A percentile compares a stretch with the other conserved stretches of the same genome.
These are phyloP conservation scores for Orbilia quercus DNA, from an alignment of 2,329 filamentous ascomycete species.

Conservation along the genomic window DNA sequence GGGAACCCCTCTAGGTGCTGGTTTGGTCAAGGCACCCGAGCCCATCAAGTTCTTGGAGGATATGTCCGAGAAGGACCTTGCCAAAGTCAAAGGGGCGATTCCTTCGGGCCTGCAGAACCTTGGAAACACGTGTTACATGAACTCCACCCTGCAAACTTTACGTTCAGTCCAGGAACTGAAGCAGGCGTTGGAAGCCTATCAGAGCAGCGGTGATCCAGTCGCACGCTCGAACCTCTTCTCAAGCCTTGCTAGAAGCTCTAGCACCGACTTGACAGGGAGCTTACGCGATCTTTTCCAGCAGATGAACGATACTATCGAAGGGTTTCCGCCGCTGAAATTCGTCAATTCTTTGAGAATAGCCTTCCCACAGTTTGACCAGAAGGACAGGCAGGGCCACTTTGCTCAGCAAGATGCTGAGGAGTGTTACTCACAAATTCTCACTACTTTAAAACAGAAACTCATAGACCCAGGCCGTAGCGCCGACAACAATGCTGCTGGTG, in stretches of 20 bases:
- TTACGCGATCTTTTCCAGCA: conserved; percentile 85
- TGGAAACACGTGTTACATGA: conserved; percentile 98
- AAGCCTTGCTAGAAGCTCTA: conserved; percentile 58
- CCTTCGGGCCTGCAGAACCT: conserved; percentile 90
- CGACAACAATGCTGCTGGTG: conserved; percentile 66
- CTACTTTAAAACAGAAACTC: conserved; percentile 81
- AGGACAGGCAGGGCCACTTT: conserved; percentile 81
- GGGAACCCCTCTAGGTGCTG: conserved; percentile 80
- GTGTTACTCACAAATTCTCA: conserved; percentile 94
- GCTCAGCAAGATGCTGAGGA: conserved; percentile 99
- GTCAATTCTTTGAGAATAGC: conserved; percentile 79
- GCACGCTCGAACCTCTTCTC: conserved; percentile 58
- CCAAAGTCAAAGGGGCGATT: conserved; percentile 81
- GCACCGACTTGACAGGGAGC: conserved; percentile 76
- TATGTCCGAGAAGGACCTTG: conserved; percentile 94
- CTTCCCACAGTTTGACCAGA: conserved; percentile 94
- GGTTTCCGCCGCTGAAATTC: conserved; percentile 85
- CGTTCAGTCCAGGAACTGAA: conserved; percentile 91
- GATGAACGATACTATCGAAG: conserved; percentile 88
- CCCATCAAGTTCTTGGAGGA: conserved; percentile 91
- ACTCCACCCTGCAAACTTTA: conserved; percentile 93
- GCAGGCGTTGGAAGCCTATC: conserved; percentile 76
- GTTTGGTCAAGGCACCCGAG: conserved; percentile 76
- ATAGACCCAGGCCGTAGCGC: conserved; percentile 4
- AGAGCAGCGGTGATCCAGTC: conserved; percentile 43